Conservation (phyloP, 1,139 yeast species). For the Yamadazyma jaroonii region DNA sequence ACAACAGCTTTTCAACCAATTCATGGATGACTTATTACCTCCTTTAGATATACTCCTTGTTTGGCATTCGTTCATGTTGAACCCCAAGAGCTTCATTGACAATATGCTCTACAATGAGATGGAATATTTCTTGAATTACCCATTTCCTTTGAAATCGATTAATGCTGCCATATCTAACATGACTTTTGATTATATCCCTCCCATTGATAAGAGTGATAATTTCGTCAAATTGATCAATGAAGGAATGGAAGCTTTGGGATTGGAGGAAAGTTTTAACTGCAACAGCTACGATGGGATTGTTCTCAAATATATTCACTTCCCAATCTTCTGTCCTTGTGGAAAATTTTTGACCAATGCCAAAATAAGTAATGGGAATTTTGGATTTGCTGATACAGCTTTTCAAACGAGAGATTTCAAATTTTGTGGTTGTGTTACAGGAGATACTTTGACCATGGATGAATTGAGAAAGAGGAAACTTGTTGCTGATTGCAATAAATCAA, state of each 20-base stretch:
- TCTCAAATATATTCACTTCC: constrained; percentile 5
- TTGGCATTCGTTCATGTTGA: constrained; percentile 30
- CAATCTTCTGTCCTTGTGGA: constrained; percentile 16
- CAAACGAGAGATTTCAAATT: not conserved
- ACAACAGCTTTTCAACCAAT: not conserved
- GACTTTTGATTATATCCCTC: constrained; percentile 4
- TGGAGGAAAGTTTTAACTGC: not conserved
- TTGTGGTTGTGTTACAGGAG: constrained; percentile 20
- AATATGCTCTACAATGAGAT: constrained; percentile 22
- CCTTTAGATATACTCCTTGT: constrained; percentile 33
- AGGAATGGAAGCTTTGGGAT: not conserved
- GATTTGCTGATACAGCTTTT: constrained; percentile 20
- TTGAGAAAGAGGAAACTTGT: not conserved
- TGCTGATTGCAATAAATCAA: not conserved
- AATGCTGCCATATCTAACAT: constrained; percentile 19
- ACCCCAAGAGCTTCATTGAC: constrained; percentile 24
- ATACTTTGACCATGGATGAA: constrained; percentile 14
- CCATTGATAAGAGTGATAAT: not conserved
- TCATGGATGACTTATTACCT: constrained; percentile 1
- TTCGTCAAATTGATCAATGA: not conserved
- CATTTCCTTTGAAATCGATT: constrained; percentile 26
- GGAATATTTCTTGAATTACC: constrained; percentile 19
- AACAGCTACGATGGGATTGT: not conserved
- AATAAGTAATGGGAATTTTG: constrained; percentile 15
- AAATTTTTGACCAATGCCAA: not conserved